Base-by-base conservation (phyloP, 805 yeast species). In the Cephaloascus fragrans region DNA sequence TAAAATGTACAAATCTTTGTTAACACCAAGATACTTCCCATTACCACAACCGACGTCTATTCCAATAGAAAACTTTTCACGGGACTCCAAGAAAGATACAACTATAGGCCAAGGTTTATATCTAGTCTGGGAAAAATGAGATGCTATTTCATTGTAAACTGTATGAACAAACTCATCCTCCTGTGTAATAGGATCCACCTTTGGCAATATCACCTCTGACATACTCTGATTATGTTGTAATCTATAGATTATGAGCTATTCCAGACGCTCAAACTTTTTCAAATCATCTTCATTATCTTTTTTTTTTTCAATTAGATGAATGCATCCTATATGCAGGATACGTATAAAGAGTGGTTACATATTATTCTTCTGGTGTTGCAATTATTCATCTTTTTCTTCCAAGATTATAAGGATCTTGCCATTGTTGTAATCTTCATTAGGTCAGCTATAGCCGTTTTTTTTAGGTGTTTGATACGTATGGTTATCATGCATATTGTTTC, bases 71-170 rank as follows among this genome's bases (percentile, higher is more conserved):
- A 86, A 82, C 4, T 62, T 61, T 0, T 54, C 42, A 48, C 75
- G 73, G 1, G 57, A 47, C 9, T 48, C 52, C 35, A 93, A 59
- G 52, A 83, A 93, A 43, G 69, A 57, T 38, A 84, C 85, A 19
- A 93, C 98, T 17, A 88, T 78, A 5, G 97, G 97, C 98, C 98
- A 93, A 19, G 97, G 97, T 64, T 84, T 90, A 61, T 89, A 93
- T 36, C 98, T 61, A 0, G 98, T 93, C 48, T 82, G 82, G 2
- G 97, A 89, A 57, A 93, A 93, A 56, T 93, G 98, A 8, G 80
- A 49, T 0, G 98, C 97, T 20, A 93, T 93, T 42, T 83, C 84
- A 53, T 93, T 85, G 63, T 93, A 93, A 9, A 93, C 95, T n/a
- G 75, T 73, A 57, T 93, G 98, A 1, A 93, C 98, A 52, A 75